Percentiles rank a stretch among this genome's conserved stretches.
Conservation (phyloP, 257 asterid species). For the Salvia miltiorrhiza region DNA sequence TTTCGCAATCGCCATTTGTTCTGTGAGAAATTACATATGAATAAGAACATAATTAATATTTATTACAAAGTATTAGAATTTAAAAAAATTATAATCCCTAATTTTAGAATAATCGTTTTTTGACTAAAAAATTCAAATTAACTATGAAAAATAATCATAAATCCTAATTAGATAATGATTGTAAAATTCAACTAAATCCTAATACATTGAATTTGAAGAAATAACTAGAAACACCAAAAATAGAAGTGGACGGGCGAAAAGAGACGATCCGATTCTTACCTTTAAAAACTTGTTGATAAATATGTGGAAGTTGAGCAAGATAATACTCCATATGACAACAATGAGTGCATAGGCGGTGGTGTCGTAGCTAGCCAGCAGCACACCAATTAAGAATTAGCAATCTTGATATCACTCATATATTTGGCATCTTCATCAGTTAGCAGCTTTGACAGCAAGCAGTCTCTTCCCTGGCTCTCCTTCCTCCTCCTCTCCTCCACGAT, state of each 20-base stretch:
- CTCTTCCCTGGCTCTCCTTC: conserved; percentile 29
- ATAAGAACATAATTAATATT: too few species aligned
- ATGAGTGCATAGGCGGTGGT: conserved; percentile 33
- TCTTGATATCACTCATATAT: conserved; percentile 22
- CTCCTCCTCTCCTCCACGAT: conserved; percentile 43
- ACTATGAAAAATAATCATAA: too few species aligned
- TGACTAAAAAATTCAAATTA: too few species aligned
- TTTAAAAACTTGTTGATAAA: conserved; percentile 39
- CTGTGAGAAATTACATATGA: too few species aligned
- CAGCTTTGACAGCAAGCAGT: conserved; percentile 37
- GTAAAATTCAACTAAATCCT: too few species aligned
- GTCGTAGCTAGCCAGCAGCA: conserved; percentile 35
- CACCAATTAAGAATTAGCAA: conserved; percentile 43
- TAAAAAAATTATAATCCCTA: too few species aligned
- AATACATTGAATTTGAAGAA: too few species aligned
- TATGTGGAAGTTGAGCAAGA: conserved; percentile 54
- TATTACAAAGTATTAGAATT: too few species aligned
- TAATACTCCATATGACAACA: conserved; percentile 43
- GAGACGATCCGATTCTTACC: conserved; percentile 38
- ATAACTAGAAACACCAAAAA: too few species aligned
- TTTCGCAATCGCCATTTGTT: conserved; percentile 40
- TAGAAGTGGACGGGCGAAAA: too few species aligned
- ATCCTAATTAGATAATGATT: too few species aligned
- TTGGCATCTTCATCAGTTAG: conserved; percentile 44
- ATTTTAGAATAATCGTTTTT: too few species aligned